Percentiles rank a stretch among this genome's conserved stretches.
These are phyloP conservation scores for Uromyces viciae-fabae DNA, from an alignment of 1,284 basidiomycete species.

Conservation along the genomic window DNA sequence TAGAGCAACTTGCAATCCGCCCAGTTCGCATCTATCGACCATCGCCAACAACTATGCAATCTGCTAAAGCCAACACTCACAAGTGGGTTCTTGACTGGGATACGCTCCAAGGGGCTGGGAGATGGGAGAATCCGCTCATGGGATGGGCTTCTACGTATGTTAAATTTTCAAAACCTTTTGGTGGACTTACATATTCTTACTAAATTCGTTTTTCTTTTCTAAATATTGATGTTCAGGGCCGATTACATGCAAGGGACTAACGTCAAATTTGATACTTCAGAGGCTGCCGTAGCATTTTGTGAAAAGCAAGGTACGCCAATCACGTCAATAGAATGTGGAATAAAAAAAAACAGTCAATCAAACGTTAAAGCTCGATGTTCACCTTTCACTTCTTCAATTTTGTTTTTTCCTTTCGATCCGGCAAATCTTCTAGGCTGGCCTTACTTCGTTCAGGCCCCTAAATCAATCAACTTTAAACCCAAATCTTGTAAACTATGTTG, in stretches of 20 bases:
- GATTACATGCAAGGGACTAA: slow-evolving; percentile 96
- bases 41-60: slow-evolving; percentile 91
- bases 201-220: background rate
- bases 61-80: slow-evolving; percentile 76
- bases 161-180: background rate
- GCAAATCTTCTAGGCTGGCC: slow-evolving; percentile 47
- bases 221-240: slow-evolving; percentile 62
- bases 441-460: slow-evolving; percentile 56
- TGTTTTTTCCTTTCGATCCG: too few species aligned
- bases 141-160: slow-evolving; percentile 82
- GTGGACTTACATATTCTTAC: background rate
- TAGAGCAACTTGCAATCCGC: slow-evolving; percentile 79
- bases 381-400: background rate
- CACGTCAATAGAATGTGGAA: background rate
- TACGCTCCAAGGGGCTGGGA: slow-evolving; percentile 74
- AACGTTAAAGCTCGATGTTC: background rate
- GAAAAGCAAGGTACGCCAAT: slow-evolving; percentile 72
- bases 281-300: slow-evolving; percentile 89
- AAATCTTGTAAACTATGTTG: slow-evolving; percentile 48
- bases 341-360: background rate
- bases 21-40: slow-evolving; percentile 89
- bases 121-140: slow-evolving; percentile 99
- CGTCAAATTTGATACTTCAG: slow-evolving; percentile 79
- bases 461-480: slow-evolving; percentile 55
- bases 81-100: slow-evolving; percentile 96